Evolutionary conservation across 225 moss, liverwort and hornwort genomes (phyloP).

Genomic region (Straminergon stramineum): DNA sequence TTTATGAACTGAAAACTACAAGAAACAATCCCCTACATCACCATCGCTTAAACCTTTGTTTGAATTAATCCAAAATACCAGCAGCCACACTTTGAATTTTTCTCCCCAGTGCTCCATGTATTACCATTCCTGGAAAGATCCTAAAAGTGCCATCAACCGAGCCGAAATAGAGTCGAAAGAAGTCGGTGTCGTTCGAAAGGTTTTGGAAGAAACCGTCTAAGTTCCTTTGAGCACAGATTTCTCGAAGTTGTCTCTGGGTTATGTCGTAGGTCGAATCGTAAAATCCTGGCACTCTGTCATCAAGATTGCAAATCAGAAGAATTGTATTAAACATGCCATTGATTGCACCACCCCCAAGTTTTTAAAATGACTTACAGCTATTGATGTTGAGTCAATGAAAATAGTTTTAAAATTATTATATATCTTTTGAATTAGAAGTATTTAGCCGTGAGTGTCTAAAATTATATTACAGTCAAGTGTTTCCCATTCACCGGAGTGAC

Average conservation of each 20-base stretch:
- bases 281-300: background rate
- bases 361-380: too few relatives aligned
- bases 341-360: background rate
- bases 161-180: background rate
- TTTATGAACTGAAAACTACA: too few relatives aligned
- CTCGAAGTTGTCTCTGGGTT: background rate
- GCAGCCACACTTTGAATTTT: too few relatives aligned
- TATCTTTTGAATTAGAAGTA: too few relatives aligned
- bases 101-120: background rate
- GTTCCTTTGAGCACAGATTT: background rate
- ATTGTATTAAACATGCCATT: background rate
- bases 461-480: background rate
- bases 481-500: background rate
- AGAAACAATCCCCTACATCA: background rate
- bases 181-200: background rate
- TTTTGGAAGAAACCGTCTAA: background rate
- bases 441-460: background rate
- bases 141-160: background rate
- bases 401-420: background rate
- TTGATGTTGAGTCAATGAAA: background rate
- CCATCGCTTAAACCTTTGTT: background rate
- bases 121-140: background rate
- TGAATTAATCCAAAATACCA: background rate
- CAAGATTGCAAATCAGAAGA: background rate
- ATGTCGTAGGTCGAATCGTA: background rate